These are phyloP conservation scores for Amorphotheca resinae DNA, from an alignment of 495 filamentous ascomycete species.

Conservation along the genomic window DNA sequence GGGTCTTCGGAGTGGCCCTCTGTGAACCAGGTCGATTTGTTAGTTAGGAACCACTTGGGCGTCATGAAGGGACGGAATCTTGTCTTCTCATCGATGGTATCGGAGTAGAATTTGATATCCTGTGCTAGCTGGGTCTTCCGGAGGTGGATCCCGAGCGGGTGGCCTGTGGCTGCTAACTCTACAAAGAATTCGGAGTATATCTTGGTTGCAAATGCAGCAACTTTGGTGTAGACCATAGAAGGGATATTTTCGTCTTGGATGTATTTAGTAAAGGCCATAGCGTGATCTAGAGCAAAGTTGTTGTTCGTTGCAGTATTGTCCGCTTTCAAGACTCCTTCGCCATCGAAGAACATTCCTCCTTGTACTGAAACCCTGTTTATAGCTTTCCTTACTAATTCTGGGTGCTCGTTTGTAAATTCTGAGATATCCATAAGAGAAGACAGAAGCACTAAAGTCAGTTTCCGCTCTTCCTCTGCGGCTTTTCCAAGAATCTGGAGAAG, in stretches of 20 bases:
- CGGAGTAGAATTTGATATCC: conserved; percentile 17
- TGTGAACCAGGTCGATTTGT: conserved; percentile 9
- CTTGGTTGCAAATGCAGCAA: conserved; percentile 8
- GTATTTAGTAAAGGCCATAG: conserved; percentile 8
- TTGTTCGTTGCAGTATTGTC: conserved; percentile 12
- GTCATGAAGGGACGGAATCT: conserved; percentile 13
- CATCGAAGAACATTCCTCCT: conserved; percentile 11
- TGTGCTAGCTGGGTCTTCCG: conserved; percentile 11
- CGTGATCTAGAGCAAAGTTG: conserved; percentile 8
- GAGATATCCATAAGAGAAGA: conserved; percentile 15
- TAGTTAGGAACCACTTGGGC: conserved; percentile 14
- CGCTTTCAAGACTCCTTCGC: conserved; percentile 2
- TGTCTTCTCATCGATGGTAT: neutral
- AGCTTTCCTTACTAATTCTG: conserved; percentile 4
- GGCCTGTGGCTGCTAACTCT: conserved; percentile 6
- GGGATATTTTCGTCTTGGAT: conserved; percentile 10
- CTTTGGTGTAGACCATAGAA: conserved; percentile 15
- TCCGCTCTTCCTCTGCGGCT: conserved; percentile 1
- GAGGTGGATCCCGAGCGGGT: conserved; percentile 14
- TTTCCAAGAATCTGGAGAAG: conserved; percentile 2
- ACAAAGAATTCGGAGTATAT: conserved; percentile 8
- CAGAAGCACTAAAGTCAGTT: conserved; percentile 13
- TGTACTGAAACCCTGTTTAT: conserved; percentile 8
- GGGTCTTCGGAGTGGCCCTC: conserved; percentile 2
- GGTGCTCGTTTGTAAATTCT: conserved; percentile 1